phyloP scores from a whole-genome alignment of 176 grass and related monocot species.

The Pontederia crassipes region DNA sequence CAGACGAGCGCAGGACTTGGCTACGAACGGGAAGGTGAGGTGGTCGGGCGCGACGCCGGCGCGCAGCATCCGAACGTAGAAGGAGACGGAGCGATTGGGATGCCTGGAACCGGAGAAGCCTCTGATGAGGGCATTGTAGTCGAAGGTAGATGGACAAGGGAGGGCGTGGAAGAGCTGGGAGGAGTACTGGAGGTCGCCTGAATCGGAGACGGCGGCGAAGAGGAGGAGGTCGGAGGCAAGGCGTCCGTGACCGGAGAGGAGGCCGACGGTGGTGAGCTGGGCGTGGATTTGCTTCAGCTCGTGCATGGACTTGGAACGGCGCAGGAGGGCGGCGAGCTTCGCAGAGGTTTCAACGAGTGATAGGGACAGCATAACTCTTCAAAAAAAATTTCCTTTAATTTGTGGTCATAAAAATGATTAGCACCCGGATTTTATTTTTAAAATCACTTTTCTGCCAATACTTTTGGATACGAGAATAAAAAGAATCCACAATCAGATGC shows the following conservation, averaged over 20 bases:
- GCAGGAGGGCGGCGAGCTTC: slow-evolving; percentile 3
- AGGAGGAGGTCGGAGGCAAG: slow-evolving; percentile 30
- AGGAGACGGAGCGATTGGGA: slow-evolving; percentile 15
- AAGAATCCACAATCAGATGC: too few species aligned
- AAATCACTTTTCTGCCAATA: too few species aligned
- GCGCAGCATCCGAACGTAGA: slow-evolving; percentile 19
- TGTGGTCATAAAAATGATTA: too few species aligned
- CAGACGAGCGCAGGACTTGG: slow-evolving; percentile 23
- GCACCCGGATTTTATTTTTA: too few species aligned
- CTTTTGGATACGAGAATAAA: too few species aligned
- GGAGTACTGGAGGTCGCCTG: slow-evolving; percentile 34
- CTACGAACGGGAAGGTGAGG: slow-evolving; percentile 24
- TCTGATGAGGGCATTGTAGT: slow-evolving; percentile 22
- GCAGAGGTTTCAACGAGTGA: too few species aligned
- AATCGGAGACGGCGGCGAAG: slow-evolving; percentile 27
- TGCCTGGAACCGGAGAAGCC: slow-evolving; percentile 11
- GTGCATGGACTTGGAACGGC: background rate
- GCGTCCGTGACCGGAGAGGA: slow-evolving; percentile 11
- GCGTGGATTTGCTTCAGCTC: slow-evolving; percentile 21
- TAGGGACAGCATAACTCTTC: too few species aligned
- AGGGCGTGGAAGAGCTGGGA: background rate
- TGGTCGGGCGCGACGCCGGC: slow-evolving; percentile 9
- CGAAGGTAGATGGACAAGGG: slow-evolving; percentile 1
- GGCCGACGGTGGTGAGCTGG: slow-evolving; percentile 4
- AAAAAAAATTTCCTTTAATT: too few species aligned